Conservation (phyloP, 495 filamentous ascomycete species). For the Xylaria acuta region DNA sequence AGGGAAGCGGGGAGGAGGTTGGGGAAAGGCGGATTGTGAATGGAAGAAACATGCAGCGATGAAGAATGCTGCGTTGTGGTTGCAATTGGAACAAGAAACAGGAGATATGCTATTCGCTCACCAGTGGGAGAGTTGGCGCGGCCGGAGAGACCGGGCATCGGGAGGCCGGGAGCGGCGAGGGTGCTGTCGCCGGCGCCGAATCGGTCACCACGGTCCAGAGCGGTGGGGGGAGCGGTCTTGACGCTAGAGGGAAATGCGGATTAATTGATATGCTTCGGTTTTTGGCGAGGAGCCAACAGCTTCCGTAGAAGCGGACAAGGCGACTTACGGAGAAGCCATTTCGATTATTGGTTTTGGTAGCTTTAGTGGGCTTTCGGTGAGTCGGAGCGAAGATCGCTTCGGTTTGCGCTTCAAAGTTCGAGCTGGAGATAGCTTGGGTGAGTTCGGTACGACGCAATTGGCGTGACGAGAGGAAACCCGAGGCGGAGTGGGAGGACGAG, state of each 20-base stretch:
- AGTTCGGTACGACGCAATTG: constrained; percentile 2
- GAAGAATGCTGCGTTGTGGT: not conserved
- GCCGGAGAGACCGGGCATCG: constrained; percentile 46
- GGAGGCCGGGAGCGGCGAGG: constrained; percentile 29
- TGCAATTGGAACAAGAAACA: not conserved
- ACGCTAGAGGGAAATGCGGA: constrained; percentile 17
- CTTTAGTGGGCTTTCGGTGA: constrained; percentile 1
- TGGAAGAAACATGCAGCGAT: not conserved
- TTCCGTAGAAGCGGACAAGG: not conserved
- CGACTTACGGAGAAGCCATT: constrained; percentile 43
- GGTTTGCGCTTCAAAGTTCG: constrained; percentile 28
- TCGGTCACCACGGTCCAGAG: constrained; percentile 27
- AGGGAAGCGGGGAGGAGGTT: not conserved
- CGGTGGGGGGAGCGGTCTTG: constrained; percentile 28
- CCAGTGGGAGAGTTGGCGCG: constrained; percentile 43
- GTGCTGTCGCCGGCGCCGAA: constrained; percentile 19
- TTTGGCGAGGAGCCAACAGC: not conserved
- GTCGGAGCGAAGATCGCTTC: constrained; percentile 34
- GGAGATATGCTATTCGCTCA: constrained; percentile 24
- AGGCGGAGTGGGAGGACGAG: constrained; percentile 32
- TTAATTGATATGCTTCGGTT: not conserved
- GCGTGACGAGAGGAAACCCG: constrained; percentile 25
- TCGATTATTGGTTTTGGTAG: constrained; percentile 18
- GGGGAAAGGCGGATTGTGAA: not conserved
- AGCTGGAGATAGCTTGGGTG: constrained; percentile 20